A percentile compares a stretch with the other conserved stretches of the same genome.
These are phyloP conservation scores for Acacia acuminata DNA, from an alignment of 306 rosid genomes.

Conservation along the genomic window DNA sequence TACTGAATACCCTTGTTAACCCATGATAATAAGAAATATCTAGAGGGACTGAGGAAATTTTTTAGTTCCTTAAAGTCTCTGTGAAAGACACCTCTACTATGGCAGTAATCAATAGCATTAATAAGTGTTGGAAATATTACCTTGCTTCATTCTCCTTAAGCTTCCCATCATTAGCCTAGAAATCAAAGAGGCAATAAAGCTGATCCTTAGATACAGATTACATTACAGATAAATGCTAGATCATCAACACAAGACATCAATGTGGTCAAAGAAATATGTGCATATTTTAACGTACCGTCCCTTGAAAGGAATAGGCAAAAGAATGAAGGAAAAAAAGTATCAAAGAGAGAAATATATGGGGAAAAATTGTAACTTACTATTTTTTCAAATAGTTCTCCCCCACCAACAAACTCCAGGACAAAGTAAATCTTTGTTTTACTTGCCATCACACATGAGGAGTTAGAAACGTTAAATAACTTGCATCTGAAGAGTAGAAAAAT, in stretches of 20 bases:
- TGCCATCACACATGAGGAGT: background rate
- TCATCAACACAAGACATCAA: background rate
- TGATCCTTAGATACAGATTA: conserved; percentile 17
- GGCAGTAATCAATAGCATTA: conserved; percentile 97
- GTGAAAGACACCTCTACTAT: conserved; percentile 96
- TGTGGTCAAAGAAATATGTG: background rate
- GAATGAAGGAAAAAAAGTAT: background rate
- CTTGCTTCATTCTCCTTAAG: conserved; percentile 89
- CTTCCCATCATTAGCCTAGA: conserved; percentile 72
- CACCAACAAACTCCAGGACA: conserved; percentile 77
- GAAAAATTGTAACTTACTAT: conserved; percentile 59
- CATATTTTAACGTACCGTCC: background rate
- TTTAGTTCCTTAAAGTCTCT: conserved; percentile 83
- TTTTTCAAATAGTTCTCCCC: conserved; percentile 94
- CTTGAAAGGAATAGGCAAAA: background rate
- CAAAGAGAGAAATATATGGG: background rate
- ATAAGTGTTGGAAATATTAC: conserved; percentile 86
- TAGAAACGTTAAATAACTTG: background rate
- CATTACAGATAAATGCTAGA: conserved; percentile 30
- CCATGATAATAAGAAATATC: conserved; percentile 10
- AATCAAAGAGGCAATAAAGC: conserved; percentile 29
- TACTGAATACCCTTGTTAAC: background rate
- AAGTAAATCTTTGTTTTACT: too few relatives aligned
- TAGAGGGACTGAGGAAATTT: conserved; percentile 13
- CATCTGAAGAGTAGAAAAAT: background rate